Evolutionary conservation across 169 alveolate genomes (phyloP).

Genomic region (Eimeria praecox): DNA sequence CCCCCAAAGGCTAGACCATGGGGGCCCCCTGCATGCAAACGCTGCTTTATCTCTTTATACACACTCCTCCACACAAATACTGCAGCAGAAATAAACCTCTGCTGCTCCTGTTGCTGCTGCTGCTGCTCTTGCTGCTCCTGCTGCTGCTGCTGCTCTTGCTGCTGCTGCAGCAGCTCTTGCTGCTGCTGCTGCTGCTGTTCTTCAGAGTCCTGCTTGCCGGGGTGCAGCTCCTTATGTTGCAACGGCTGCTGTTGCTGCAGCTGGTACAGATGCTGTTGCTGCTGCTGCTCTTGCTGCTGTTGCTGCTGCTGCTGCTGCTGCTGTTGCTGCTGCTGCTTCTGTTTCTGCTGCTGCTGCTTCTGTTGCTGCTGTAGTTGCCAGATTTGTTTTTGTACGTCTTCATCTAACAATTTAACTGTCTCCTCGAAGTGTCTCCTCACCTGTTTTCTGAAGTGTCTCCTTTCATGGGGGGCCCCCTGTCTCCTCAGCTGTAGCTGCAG

Average conservation of each 20-base stretch:
- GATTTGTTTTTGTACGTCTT: not conserved
- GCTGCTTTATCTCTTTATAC: not conserved
- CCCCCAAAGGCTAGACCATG: constrained; percentile 11
- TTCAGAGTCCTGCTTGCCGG: not conserved
- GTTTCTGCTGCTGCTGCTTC: constrained; percentile 21
- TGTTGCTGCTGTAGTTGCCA: not conserved
- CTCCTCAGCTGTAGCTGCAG: not conserved
- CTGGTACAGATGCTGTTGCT: not conserved
- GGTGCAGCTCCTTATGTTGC: not conserved
- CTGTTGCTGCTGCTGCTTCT: not conserved
- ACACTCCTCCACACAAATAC: not conserved
- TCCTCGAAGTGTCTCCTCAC: not conserved
- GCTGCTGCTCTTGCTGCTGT: not conserved
- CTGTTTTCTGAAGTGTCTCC: not conserved
- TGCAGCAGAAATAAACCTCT: not conserved
- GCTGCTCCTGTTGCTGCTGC: constrained; percentile 35
- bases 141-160: not conserved
- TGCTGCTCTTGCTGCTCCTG: constrained; percentile 20
- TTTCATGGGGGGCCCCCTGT: constrained; percentile 17
- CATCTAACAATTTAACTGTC: not conserved
- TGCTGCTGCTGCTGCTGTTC: not conserved
- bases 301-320: constrained; percentile 17
- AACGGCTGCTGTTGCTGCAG: not conserved
- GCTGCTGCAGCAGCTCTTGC: constrained; percentile 39
- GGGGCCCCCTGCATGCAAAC: constrained; percentile 19